Evolutionary conservation across 441 rosid genomes (phyloP).

Genomic region (Bocquillonia castaneifolia): DNA sequence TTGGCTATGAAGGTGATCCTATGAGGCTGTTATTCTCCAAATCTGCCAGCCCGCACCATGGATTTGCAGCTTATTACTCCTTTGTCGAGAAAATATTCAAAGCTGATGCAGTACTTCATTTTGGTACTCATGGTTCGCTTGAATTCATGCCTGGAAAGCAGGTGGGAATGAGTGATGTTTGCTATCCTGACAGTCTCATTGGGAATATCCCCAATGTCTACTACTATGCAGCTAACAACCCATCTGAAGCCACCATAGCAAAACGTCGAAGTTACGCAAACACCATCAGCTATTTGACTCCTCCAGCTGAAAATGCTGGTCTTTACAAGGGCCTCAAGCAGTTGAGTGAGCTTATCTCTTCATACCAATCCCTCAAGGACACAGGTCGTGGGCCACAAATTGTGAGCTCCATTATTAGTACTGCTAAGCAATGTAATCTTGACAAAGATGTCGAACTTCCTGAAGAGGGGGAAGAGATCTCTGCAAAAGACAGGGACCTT

Average conservation of each 20-base stretch:
- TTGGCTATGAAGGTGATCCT: constrained; percentile 98
- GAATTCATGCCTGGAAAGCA: constrained; percentile 99
- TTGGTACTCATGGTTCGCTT: constrained; percentile 95
- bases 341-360: constrained; percentile 87
- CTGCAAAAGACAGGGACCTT: constrained; percentile 71
- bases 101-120: constrained; percentile 96
- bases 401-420: constrained; percentile 88
- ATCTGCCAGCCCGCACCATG: constrained; percentile 98
- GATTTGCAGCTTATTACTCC: constrained; percentile 95
- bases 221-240: constrained; percentile 95
- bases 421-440: constrained; percentile 95
- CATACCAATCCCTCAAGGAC: constrained; percentile 95
- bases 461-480: constrained; percentile 64
- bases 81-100: constrained; percentile 89
- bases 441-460: constrained; percentile 96
- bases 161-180: constrained; percentile 98
- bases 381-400: constrained; percentile 89
- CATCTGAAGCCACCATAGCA: constrained; percentile 96
- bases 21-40: constrained; percentile 95
- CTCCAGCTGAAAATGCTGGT: constrained; percentile 99
- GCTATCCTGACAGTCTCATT: constrained; percentile 92
- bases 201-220: constrained; percentile 96
- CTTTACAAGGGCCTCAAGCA: constrained; percentile 99
- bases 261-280: constrained; percentile 98
- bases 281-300: constrained; percentile 91